Conservation (phyloP, 176 grass and related monocot genomes). For the Aegilops umbellulata region DNA sequence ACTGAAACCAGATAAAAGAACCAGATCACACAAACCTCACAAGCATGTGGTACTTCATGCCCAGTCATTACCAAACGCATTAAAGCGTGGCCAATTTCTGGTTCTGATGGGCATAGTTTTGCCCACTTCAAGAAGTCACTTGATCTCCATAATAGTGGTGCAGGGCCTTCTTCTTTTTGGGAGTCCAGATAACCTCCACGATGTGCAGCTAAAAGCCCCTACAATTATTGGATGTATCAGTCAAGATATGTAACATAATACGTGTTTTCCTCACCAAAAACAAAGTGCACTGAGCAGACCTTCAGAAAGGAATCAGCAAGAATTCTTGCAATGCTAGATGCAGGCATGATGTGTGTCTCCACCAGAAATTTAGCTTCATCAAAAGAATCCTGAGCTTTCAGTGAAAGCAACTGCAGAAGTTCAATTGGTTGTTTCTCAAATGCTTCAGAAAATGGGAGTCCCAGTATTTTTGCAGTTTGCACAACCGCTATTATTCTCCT, state of each 20-base stretch:
- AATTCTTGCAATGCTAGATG: constrained; percentile 83
- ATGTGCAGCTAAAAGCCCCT: constrained; percentile 89
- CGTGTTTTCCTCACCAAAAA: constrained; percentile 7
- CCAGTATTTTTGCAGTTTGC: constrained; percentile 74
- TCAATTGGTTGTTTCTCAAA: constrained; percentile 89
- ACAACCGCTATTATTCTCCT: constrained; percentile 82
- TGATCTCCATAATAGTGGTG: constrained; percentile 88
- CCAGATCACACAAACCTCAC: constrained; percentile 57
- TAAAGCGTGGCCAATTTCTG: constrained; percentile 92
- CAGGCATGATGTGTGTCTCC: constrained; percentile 70
- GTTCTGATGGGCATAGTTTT: constrained; percentile 80
- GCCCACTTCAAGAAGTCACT: constrained; percentile 95
- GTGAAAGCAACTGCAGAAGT: constrained; percentile 88
- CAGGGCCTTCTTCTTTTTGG: constrained; percentile 88
- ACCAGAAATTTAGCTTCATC: constrained; percentile 90
- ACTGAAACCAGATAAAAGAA: constrained; percentile 9
- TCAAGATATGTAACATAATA: constrained; percentile 31
- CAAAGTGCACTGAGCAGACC: constrained; percentile 39
- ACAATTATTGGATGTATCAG: constrained; percentile 33
- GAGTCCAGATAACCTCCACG: constrained; percentile 89
- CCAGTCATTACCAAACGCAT: constrained; percentile 99
- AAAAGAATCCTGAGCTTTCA: constrained; percentile 91
- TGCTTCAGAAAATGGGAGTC: constrained; percentile 78
- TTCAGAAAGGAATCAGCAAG: constrained; percentile 90
- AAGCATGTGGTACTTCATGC: constrained; percentile 96